These are phyloP conservation scores for Colletotrichum karsti DNA, from an alignment of 2,329 filamentous ascomycete species.

Conservation along the genomic window DNA sequence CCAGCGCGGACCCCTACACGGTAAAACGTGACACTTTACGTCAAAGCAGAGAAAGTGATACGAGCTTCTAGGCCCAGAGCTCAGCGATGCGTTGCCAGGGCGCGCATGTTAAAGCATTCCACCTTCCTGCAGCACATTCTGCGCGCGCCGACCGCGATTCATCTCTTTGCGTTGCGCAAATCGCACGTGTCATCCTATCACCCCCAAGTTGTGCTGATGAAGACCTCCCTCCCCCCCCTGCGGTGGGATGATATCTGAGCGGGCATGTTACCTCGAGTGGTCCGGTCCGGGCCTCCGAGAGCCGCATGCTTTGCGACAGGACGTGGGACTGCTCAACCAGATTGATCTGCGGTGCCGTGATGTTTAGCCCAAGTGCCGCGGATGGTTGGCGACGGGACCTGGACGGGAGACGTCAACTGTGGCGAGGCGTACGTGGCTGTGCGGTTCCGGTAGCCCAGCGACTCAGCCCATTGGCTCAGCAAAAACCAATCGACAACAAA, in stretches of 20 bases:
- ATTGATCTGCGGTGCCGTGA: not conserved
- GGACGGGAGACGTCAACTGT: not conserved
- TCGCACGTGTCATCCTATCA: constrained; percentile 15
- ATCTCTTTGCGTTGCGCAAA: not conserved
- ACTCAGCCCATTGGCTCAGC: not conserved
- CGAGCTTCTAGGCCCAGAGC: no score
- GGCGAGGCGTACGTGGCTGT: constrained; percentile 11
- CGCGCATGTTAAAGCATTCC: not conserved
- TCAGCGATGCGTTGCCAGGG: no score
- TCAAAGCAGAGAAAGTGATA: no score
- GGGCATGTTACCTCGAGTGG: not conserved
- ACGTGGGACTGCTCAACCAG: not conserved
- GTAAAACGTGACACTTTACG: no score
- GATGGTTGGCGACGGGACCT: not conserved
- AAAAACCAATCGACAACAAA: not conserved
- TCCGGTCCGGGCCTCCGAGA: not conserved
- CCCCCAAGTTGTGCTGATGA: not conserved
- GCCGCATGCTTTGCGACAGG: no score
- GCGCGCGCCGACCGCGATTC: not conserved
- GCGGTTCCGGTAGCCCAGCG: not conserved
- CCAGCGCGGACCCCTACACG: no score
- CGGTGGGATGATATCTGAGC: not conserved
- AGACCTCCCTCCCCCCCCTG: not conserved
- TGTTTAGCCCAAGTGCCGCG: not conserved
- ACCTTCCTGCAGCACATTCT: not conserved